Evolutionary conservation across 2,329 filamentous ascomycete species (phyloP).

Genomic region (Calonectria crousiana): DNA sequence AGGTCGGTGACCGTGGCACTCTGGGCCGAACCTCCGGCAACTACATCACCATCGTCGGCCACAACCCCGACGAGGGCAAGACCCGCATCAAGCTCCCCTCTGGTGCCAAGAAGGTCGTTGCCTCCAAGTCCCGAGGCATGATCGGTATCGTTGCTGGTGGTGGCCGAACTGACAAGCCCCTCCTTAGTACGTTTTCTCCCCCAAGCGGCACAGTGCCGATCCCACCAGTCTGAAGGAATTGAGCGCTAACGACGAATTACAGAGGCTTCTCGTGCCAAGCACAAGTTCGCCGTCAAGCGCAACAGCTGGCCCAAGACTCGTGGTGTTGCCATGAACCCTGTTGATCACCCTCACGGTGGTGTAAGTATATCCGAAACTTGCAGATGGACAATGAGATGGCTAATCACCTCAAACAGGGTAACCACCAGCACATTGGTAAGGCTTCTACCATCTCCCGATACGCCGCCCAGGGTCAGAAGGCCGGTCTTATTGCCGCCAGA

Average conservation of each 20-base stretch:
- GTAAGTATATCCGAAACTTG: slow-evolving; percentile 58
- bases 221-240: not conserved
- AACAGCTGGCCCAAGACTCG: slow-evolving; percentile 99
- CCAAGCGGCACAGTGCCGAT: not conserved
- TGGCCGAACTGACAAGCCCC: slow-evolving; percentile 99
- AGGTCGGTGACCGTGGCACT: slow-evolving; percentile 95
- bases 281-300: slow-evolving; percentile 99
- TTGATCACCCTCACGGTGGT: slow-evolving; percentile 98
- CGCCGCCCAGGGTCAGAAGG: slow-evolving; percentile 98
- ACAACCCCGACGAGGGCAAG: slow-evolving; percentile 99
- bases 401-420: slow-evolving; percentile 73
- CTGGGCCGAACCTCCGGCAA: slow-evolving; percentile 98
- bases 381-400: slow-evolving; percentile 49
- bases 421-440: slow-evolving; percentile 99
- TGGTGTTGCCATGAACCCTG: slow-evolving; percentile 99
- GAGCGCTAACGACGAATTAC: slow-evolving; percentile 58
- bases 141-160: slow-evolving; percentile 99
- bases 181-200: slow-evolving; percentile 79
- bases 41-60: slow-evolving; percentile 98
- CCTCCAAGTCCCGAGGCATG: slow-evolving; percentile 94
- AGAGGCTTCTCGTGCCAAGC: slow-evolving; percentile 99
- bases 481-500: slow-evolving; percentile 99
- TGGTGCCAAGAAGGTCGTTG: slow-evolving; percentile 98
- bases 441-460: slow-evolving; percentile 99
- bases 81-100: slow-evolving; percentile 99